A percentile compares a stretch with the other conserved stretches of the same genome.
Conservation (phyloP, 805 yeast genomes). For the Wickerhamomyces kurtzmanii region DNA sequence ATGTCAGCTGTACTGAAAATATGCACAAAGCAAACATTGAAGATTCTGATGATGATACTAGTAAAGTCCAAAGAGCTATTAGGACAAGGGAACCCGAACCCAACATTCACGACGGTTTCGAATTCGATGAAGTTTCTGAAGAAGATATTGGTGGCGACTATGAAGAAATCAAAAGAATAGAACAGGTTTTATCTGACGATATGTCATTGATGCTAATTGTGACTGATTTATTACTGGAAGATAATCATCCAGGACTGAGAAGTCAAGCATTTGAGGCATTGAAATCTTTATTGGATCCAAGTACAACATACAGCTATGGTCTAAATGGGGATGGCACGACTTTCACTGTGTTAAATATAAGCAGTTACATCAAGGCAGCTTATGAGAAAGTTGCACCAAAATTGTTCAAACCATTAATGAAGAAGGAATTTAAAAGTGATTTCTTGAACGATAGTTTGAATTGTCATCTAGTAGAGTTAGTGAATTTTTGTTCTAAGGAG, state of each 20-base stretch:
- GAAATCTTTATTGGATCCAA: conserved; percentile 60
- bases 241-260: conserved; percentile 60
- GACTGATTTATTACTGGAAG: conserved; percentile 50
- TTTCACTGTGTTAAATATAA: conserved; percentile 21
- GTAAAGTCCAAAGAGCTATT: background rate
- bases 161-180: background rate
- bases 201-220: conserved; percentile 48
- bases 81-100: conserved; percentile 4
- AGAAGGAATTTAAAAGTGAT: conserved; percentile 5
- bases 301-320: conserved; percentile 15
- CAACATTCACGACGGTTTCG: too few species aligned
- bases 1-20: conserved; percentile 3
- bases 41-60: conserved; percentile 2
- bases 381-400: conserved; percentile 52
- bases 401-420: conserved; percentile 39
- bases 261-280: conserved; percentile 82
- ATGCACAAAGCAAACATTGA: conserved; percentile 6
- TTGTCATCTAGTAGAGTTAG: conserved; percentile 60
- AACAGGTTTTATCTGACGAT: conserved; percentile 35
- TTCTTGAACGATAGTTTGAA: conserved; percentile 24
- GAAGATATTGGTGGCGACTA: conserved; percentile 2
- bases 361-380: conserved; percentile 45
- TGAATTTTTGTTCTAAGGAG: conserved; percentile 55
- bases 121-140: conserved; percentile 15
- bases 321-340: conserved; percentile 13